Evolutionary conservation across 192 early-diverging fungal species (phyloP).

Genomic region (Gryganskiella cystojenkinii): DNA sequence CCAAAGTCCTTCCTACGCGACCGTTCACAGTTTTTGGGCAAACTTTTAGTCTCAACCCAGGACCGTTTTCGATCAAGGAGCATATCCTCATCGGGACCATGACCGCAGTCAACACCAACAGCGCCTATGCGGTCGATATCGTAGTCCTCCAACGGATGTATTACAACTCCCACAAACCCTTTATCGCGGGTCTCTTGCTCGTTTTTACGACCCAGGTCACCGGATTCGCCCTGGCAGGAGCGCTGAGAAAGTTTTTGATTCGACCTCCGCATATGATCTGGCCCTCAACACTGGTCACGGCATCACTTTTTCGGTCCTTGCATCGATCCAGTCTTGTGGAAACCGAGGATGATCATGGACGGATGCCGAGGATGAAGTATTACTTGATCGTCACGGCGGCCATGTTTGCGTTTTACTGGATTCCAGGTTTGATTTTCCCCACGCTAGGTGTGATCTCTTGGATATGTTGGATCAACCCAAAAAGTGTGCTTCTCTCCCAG

Average conservation of each 20-base stretch:
- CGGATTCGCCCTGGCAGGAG: slow-evolving; percentile 57
- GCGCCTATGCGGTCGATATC: slow-evolving; percentile 64
- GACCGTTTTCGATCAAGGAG: slow-evolving; percentile 69
- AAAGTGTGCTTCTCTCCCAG: slow-evolving; percentile 31
- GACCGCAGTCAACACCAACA: slow-evolving; percentile 52
- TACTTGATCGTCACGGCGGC: slow-evolving; percentile 60
- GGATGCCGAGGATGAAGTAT: slow-evolving; percentile 59
- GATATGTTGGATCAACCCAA: slow-evolving; percentile 55
- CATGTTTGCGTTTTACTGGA: slow-evolving; percentile 62
- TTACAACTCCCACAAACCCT: slow-evolving; percentile 62
- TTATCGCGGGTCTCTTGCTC: slow-evolving; percentile 57
- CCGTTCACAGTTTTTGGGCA: slow-evolving; percentile 56
- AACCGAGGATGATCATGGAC: too few species aligned
- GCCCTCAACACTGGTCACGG: slow-evolving; percentile 75
- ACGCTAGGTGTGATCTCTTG: slow-evolving; percentile 54
- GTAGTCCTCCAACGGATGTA: slow-evolving; percentile 59
- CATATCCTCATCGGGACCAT: slow-evolving; percentile 65
- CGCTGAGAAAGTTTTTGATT: slow-evolving; percentile 19
- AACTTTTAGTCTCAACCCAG: slow-evolving; percentile 60
- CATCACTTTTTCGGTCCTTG: slow-evolving; percentile 78
- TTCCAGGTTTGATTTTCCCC: slow-evolving; percentile 60
- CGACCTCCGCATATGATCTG: slow-evolving; percentile 83
- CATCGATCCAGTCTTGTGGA: slow-evolving; percentile 45
- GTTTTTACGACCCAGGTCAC: slow-evolving; percentile 62
- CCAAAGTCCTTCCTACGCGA: slow-evolving; percentile 41